These are phyloP conservation scores for Neopestalotiopsis sp. DNA, from an alignment of 2,329 filamentous ascomycete genomes.

Conservation along the genomic window DNA sequence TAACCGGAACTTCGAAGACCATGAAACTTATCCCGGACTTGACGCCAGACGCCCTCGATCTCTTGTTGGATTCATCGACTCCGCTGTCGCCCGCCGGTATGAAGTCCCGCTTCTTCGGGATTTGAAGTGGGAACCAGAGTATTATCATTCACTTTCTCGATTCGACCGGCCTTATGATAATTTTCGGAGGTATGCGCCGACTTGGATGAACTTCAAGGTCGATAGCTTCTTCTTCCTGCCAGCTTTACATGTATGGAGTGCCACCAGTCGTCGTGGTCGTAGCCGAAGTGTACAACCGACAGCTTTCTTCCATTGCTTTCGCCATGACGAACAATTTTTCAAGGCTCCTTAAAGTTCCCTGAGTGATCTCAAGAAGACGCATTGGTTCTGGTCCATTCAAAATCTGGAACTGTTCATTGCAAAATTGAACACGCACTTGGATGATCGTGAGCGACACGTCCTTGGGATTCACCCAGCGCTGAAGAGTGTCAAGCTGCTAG, in stretches of 20 bases:
- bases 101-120: background rate
- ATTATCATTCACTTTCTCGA: background rate
- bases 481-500: background rate
- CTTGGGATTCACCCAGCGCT: background rate
- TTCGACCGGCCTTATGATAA: too few species aligned
- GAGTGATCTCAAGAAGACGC: too few species aligned
- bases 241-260: too few species aligned
- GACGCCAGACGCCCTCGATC: too few species aligned
- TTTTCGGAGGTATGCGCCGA: background rate
- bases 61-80: background rate
- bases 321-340: too few species aligned
- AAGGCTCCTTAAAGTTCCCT: too few species aligned
- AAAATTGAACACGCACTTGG: background rate
- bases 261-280: too few species aligned
- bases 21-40: too few species aligned
- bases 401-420: background rate
- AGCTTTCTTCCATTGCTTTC: too few species aligned
- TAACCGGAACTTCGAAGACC: too few species aligned
- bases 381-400: background rate
- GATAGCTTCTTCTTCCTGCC: background rate
- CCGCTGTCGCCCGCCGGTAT: background rate
- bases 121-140: background rate
- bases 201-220: constrained; percentile 4
- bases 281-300: too few species aligned
- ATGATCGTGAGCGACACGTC: background rate